Base-by-base conservation (phyloP, 192 early-diverging fungal species). In the Piromyces sp. region DNA sequence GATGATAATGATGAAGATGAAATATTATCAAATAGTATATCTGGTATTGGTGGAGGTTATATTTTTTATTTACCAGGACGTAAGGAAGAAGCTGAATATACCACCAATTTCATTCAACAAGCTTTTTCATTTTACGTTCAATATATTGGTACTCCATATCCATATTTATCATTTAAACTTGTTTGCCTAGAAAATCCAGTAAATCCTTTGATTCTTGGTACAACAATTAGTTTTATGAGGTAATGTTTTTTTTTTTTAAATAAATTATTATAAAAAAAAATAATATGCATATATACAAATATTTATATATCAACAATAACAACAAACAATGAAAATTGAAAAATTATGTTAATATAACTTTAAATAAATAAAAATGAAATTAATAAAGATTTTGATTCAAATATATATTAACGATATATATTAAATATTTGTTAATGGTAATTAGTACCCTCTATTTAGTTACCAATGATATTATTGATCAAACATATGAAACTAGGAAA, bases 121-220 rank as follows among this genome's bases (percentile, higher is more conserved):
- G 93, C 93, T 9, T 87, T 96, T 86, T 93, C 92, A 30, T 96
- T 96, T 83, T 93, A 92, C 85, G 92, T 94, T 83, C 93, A 94
- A 82, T 95, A 95, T 87, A 92, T 94, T 79, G 95, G 95, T 0
- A 31, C 82, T 26, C 93, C 94, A 17, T 98, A 94, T 84, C 96
- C 96, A 0, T 97, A 92, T 82, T 84, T 89, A 30, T 90, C 93
- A 7, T 97, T 82, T 81, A 78, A 98, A 82, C 85, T 95, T 33
- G 95, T 97, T 7, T 97, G 97, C 87, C 84, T 97, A 22, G 95
- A 94, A 79, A 93, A 95, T 40, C 85, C 92, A 12, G 90, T 88
- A 82, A 86, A 86, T 68, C 88, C 94, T 11, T 87, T 92, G 2
- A 86, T 91, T 13, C 88, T 92, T 14, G 94, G 94, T n/a, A 95